Percentiles rank a stretch among this genome's conserved stretches.
These are phyloP conservation scores for Phycomyces nitens DNA, from an alignment of 192 early-diverging fungal species.

Conservation along the genomic window DNA sequence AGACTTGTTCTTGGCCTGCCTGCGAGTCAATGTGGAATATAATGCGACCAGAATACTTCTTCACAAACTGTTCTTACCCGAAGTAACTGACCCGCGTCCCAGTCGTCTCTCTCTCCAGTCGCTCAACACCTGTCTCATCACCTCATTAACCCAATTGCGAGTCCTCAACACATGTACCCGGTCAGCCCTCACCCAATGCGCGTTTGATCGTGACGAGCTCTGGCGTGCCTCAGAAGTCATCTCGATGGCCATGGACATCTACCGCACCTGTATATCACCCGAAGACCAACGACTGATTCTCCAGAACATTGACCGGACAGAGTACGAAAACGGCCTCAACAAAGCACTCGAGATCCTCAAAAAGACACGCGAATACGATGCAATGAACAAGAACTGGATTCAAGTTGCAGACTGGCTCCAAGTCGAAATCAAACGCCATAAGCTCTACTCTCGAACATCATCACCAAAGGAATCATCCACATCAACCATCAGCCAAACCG, in stretches of 20 bases:
- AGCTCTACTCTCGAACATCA: slow-evolving; percentile 10
- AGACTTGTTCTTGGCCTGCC: slow-evolving; percentile 25
- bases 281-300: slow-evolving; percentile 8
- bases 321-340: slow-evolving; percentile 19
- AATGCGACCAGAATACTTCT: slow-evolving; percentile 39
- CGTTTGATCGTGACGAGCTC: slow-evolving; percentile 36
- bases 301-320: not conserved
- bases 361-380: slow-evolving; percentile 21
- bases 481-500: not conserved
- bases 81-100: slow-evolving; percentile 14
- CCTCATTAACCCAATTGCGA: slow-evolving; percentile 23
- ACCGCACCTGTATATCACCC: slow-evolving; percentile 6
- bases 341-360: slow-evolving; percentile 16
- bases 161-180: slow-evolving; percentile 7
- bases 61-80: slow-evolving; percentile 35
- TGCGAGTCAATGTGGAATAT: slow-evolving; percentile 30
- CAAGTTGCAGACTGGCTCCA: slow-evolving; percentile 33
- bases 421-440: slow-evolving; percentile 24
- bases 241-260: slow-evolving; percentile 25
- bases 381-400: slow-evolving; percentile 18
- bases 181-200: slow-evolving; percentile 16
- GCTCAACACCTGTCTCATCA: slow-evolving; percentile 31
- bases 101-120: slow-evolving; percentile 24
- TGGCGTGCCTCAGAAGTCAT: slow-evolving; percentile 26
- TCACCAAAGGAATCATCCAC: not conserved